Percentiles rank a stretch among this genome's conserved stretches.
phyloP scores from a whole-genome alignment of 2,329 filamentous ascomycete species.

The Colletotrichum sublineola region DNA sequence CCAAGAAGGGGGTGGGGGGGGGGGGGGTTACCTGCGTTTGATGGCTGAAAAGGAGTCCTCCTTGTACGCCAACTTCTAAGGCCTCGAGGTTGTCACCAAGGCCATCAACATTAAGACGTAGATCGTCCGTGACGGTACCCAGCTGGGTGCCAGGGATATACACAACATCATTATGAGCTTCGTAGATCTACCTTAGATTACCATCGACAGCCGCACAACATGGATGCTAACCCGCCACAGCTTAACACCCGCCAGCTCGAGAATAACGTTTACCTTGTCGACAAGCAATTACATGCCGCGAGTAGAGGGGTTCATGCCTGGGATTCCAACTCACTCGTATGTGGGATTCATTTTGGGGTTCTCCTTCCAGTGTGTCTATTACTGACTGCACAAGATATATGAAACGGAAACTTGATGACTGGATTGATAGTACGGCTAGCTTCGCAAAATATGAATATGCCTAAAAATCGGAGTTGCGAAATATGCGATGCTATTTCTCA shows the following conservation, averaged over 20 bases:
- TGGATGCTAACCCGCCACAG: constrained; percentile 1
- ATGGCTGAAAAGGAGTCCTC: constrained; percentile 43
- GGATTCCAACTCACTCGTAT: background rate
- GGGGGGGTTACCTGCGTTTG: too few relatives aligned
- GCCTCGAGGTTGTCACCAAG: constrained; percentile 60
- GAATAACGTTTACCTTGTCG: constrained; percentile 35
- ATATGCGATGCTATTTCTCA: background rate
- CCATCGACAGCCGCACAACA: too few relatives aligned
- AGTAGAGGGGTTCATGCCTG: constrained; percentile 12
- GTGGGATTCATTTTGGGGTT: background rate
- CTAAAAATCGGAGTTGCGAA: background rate
- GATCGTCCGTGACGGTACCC: constrained; percentile 53
- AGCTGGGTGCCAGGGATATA: constrained; percentile 50
- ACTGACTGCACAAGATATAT: background rate
- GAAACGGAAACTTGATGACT: background rate
- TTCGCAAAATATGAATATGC: background rate
- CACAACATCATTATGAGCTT: constrained; percentile 45
- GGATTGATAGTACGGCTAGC: too few relatives aligned
- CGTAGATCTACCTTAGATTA: constrained; percentile 5
- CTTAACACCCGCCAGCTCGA: constrained; percentile 38
- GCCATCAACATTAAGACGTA: constrained; percentile 63
- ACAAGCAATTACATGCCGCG: constrained; percentile 20
- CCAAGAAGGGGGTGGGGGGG: background rate
- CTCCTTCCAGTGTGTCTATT: constrained; percentile 24
- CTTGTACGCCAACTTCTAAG: constrained; percentile 66